A percentile compares a stretch with the other conserved stretches of the same genome.
phyloP scores from a whole-genome alignment of 495 filamentous ascomycete genomes.

The Neurospora sp. region DNA sequence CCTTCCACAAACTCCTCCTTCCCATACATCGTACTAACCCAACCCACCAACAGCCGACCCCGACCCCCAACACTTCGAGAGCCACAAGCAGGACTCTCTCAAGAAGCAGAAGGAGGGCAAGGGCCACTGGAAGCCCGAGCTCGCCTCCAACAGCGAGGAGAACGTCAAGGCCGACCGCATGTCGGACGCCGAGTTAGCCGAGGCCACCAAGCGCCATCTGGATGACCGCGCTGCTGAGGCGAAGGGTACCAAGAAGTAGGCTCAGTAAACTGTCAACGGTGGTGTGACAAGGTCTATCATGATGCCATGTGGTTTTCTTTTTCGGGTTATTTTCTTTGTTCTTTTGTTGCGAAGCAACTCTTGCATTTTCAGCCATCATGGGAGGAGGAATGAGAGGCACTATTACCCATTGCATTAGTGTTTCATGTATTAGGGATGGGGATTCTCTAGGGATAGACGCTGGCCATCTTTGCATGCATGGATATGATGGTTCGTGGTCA shows the following conservation, averaged over 20 bases:
- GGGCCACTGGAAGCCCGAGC: conserved; percentile 69
- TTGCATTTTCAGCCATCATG: background rate
- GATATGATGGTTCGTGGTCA: background rate
- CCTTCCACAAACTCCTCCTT: background rate
- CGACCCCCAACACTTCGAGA: conserved; percentile 42
- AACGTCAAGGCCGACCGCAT: conserved; percentile 49
- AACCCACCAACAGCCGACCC: conserved; percentile 12
- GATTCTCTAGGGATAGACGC: background rate
- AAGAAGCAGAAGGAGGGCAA: conserved; percentile 63
- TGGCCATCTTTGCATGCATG: background rate
- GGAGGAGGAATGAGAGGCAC: background rate
- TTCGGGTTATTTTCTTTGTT: background rate
- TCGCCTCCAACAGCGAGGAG: conserved; percentile 74
- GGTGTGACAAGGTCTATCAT: too few species aligned
- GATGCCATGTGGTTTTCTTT: background rate
- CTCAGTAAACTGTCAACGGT: conserved; percentile 26
- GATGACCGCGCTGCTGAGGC: conserved; percentile 17
- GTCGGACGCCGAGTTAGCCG: conserved; percentile 6
- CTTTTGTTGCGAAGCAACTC: background rate
- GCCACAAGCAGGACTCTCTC: conserved; percentile 63
- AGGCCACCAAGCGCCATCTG: conserved; percentile 34
- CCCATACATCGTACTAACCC: background rate
- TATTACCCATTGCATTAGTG: background rate
- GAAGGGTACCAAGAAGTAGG: conserved; percentile 29
- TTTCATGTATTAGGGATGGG: background rate